Conservation (phyloP, 805 yeast species). For the Saturnispora zaruensis region DNA sequence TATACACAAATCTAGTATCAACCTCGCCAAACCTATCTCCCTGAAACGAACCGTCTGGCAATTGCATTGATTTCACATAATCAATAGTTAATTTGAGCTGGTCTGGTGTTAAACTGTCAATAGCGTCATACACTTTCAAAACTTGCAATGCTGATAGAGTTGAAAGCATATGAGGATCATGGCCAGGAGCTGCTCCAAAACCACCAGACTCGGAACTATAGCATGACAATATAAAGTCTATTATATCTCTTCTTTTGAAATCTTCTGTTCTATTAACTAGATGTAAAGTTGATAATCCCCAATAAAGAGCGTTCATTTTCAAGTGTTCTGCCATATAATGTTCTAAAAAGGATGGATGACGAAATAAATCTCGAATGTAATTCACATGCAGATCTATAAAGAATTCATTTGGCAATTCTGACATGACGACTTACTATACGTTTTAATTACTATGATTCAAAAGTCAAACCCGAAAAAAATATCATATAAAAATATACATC, state of each 20-base stretch:
- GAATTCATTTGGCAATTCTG: conserved; percentile 5
- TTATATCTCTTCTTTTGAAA: conserved; percentile 52
- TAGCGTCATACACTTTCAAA: conserved; percentile 52
- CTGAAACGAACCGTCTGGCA: conserved; percentile 63
- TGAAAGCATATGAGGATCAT: conserved; percentile 79
- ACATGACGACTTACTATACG: not conserved
- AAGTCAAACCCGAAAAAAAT: not conserved
- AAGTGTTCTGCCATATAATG: conserved; percentile 90
- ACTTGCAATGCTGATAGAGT: conserved; percentile 86
- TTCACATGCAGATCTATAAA: conserved; percentile 37
- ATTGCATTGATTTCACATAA: conserved; percentile 40
- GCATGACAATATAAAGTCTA: conserved; percentile 64
- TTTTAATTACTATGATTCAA: not conserved
- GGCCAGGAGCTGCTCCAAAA: conserved; percentile 82
- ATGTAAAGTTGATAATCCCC: conserved; percentile 82
- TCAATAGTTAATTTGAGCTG: conserved; percentile 26
- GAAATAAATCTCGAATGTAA: conserved; percentile 48
- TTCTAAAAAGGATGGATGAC: conserved; percentile 50
- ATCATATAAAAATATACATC: not conserved
- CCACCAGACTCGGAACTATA: conserved; percentile 57
- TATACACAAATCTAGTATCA: conserved; percentile 85
- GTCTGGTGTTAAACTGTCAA: conserved; percentile 34
- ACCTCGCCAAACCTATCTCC: conserved; percentile 92
- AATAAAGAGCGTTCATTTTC: conserved; percentile 83
- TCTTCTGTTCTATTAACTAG: conserved; percentile 48